Conservation (phyloP, 805 yeast species). For the Suhomyces prunicola region DNA sequence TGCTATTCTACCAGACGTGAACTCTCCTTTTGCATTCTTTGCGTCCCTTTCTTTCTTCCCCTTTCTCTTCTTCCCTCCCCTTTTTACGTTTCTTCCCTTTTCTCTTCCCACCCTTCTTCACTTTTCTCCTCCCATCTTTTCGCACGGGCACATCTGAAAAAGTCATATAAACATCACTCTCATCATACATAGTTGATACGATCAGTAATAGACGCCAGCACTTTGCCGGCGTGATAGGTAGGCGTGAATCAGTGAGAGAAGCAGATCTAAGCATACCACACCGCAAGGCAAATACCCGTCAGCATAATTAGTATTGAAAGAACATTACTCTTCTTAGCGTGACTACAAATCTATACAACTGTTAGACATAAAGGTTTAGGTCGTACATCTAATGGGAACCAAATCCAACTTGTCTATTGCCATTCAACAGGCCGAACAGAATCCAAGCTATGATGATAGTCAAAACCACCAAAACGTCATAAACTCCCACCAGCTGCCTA, state of each 20-base stretch:
- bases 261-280: neutral
- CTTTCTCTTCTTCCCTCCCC: neutral
- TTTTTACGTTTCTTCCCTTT: neutral
- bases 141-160: neutral
- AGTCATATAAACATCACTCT: neutral
- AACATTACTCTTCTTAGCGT: neutral
- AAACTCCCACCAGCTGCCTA: neutral
- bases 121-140: neutral
- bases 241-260: neutral
- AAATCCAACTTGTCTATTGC: constrained; percentile 44
- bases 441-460: neutral
- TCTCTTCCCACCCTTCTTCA: neutral
- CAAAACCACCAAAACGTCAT: constrained; percentile 1
- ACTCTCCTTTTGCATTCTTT: too few species aligned
- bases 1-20: neutral
- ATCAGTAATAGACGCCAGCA: neutral
- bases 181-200: neutral
- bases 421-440: constrained; percentile 38
- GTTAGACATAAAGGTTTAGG: neutral
- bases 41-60: neutral
- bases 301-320: too few species aligned
- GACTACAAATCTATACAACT: neutral
- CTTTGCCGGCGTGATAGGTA: neutral
- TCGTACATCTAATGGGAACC: constrained; percentile 2
- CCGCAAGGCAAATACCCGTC: neutral